Base-by-base conservation (phyloP, 2,329 filamentous ascomycete species). In the Colletotrichum zoysiae region DNA sequence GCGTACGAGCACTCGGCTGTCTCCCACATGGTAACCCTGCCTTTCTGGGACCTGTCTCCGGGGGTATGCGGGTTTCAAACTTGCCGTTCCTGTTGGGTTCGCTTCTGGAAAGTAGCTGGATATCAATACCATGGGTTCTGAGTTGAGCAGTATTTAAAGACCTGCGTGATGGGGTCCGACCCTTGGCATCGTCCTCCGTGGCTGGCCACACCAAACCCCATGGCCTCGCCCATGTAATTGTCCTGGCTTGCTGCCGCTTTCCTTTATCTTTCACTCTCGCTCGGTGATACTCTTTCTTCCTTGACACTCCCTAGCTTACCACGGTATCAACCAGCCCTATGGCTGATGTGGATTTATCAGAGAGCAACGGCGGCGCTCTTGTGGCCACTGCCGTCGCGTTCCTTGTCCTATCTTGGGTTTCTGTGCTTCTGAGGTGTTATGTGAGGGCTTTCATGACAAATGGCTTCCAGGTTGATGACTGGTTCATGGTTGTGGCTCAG, bases 401-500 rank as follows among this genome's bases (percentile, higher is more conserved):
- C 56, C 78, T 86, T 57, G 74, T 73, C 23, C 72, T 85, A 23
- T 84, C 79, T 59, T 85, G 82, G 80, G 65, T 85, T 16, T 82
- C 84, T 38, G 81, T 86, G 48, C 76, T 78, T 18, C 76, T 86
- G 55, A 79, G 85, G 67, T 81, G 77, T n/a, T 86, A 85, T 76
- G 85, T 84, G 16, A 80, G 84, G 69, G 78, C 78, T 6, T 77
- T 82, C 30, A 76, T 86, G 73, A 86, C 83, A 72, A 84, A 83
- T 48, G 79, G 79, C 63, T 85, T 87, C 67, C 81, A 85, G 74
- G 72, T 79, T n/a, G 86, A 88, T 77, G 86, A 88, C 79, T 88
- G 86, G 85, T 79, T 87, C 73, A 88, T 88, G 85, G 73, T 87
- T 55, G 75, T 83, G 69, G 82, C 83, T 40, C 85, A 86, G 80